Conservation (phyloP, 2,329 filamentous ascomycete genomes). For the Verticillium tricorpus region DNA sequence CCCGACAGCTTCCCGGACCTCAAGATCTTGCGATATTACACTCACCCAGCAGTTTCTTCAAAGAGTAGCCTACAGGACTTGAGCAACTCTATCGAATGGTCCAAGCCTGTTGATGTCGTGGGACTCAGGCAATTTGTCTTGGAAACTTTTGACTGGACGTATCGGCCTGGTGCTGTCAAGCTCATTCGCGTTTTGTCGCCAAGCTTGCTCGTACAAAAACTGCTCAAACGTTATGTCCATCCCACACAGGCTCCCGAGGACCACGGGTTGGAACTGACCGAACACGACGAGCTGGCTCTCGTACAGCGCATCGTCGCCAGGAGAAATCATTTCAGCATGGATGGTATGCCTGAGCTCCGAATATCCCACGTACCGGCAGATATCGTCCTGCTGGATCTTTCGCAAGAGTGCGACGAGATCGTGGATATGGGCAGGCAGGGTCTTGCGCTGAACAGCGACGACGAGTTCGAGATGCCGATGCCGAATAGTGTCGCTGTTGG, state of each 20-base stretch:
- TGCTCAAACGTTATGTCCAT: slow-evolving; percentile 30
- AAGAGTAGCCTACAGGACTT: slow-evolving; percentile 51
- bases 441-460: slow-evolving; percentile 60
- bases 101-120: slow-evolving; percentile 57
- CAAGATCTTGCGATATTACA: slow-evolving; percentile 81
- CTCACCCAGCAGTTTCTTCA: slow-evolving; percentile 75
- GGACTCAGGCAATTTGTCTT: slow-evolving; percentile 69
- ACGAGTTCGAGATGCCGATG: slow-evolving; percentile 45
- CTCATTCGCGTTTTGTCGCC: slow-evolving; percentile 78
- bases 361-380: slow-evolving; percentile 72
- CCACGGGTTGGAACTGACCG: slow-evolving; percentile 12
- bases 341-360: slow-evolving; percentile 71
- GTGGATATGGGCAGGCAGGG: slow-evolving; percentile 47
- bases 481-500: slow-evolving; percentile 3
- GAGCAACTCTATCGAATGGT: slow-evolving; percentile 52
- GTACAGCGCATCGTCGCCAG: slow-evolving; percentile 64
- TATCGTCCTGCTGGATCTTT: slow-evolving; percentile 73
- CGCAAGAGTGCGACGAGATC: slow-evolving; percentile 63
- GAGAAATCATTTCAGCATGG: slow-evolving; percentile 68
- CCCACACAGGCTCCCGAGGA: slow-evolving; percentile 19
- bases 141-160: slow-evolving; percentile 84
- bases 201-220: slow-evolving; percentile 62
- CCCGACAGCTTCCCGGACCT: slow-evolving; percentile 77
- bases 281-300: slow-evolving; percentile 45
- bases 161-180: slow-evolving; percentile 73